Conservation (phyloP, 305 asterid genomes). For the Ajuga reptans region DNA sequence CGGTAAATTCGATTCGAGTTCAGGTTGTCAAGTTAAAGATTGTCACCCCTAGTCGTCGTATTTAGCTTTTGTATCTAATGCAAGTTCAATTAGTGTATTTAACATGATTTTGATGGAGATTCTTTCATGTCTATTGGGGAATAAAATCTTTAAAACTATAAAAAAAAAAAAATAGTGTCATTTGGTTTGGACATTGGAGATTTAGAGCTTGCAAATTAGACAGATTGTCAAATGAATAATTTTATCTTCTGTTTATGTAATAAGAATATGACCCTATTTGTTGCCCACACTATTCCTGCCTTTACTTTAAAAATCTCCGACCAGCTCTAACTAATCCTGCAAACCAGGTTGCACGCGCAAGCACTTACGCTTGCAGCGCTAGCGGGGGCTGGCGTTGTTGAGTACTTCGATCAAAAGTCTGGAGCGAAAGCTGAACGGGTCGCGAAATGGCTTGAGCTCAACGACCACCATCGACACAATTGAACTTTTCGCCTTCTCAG, state of each 20-base stretch:
- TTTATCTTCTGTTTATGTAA: neutral
- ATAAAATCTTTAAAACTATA: neutral
- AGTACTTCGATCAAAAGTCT: conserved; percentile 65
- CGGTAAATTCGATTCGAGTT: no score
- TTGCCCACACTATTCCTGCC: no score
- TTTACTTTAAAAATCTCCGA: no score
- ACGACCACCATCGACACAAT: conserved; percentile 32
- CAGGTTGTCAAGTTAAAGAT: no score
- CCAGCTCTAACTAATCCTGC: neutral
- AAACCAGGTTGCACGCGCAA: conserved; percentile 76
- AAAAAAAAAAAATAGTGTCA: no score
- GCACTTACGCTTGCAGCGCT: conserved; percentile 79
- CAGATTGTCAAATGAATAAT: neutral
- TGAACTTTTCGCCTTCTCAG: neutral
- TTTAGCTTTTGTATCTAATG: no score
- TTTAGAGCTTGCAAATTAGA: neutral
- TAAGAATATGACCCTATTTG: neutral
- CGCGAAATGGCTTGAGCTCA: conserved; percentile 57
- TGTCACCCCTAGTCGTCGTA: no score
- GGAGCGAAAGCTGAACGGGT: conserved; percentile 72
- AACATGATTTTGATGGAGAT: neutral
- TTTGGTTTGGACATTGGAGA: no score
- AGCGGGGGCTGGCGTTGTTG: conserved; percentile 65
- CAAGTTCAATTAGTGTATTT: no score
- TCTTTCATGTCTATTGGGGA: neutral